Conservation (phyloP, 257 asterid species). For the Plantago ovata region DNA sequence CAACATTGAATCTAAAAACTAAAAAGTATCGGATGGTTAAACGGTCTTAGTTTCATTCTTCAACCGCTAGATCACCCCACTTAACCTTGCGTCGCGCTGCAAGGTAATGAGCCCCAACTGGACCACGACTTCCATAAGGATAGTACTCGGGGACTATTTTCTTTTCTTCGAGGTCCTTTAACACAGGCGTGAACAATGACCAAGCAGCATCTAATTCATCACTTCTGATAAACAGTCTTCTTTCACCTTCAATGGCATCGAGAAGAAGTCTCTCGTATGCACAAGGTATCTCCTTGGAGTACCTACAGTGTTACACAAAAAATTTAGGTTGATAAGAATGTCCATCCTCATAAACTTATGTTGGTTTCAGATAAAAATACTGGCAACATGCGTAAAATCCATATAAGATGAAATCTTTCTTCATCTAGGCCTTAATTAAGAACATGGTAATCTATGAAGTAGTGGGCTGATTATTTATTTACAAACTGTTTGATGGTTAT, state of each 20-base stretch:
- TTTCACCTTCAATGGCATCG: constrained; percentile 92
- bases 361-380: no score
- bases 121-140: constrained; percentile 97
- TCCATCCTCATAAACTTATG: not conserved
- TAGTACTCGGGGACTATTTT: constrained; percentile 71
- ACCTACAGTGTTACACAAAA: constrained; percentile 34
- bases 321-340: not conserved
- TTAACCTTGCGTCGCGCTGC: constrained; percentile 81
- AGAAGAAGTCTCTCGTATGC: constrained; percentile 96
- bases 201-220: constrained; percentile 97
- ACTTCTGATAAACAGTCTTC: constrained; percentile 91
- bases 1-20: not conserved
- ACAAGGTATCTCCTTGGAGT: constrained; percentile 92
- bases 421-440: no score
- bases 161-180: constrained; percentile 73
- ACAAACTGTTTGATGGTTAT: no score
- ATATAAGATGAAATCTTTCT: not conserved
- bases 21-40: not conserved
- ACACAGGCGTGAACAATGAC: constrained; percentile 87
- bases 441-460: no score
- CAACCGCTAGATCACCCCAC: constrained; percentile 87
- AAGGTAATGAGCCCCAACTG: constrained; percentile 92
- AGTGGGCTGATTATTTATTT: no score
- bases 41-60: constrained; percentile 33
- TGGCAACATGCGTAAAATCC: not conserved